Evolutionary conservation across 148 eudicot genomes (phyloP).

Genomic region (Tetragonia tetragonoides): DNA sequence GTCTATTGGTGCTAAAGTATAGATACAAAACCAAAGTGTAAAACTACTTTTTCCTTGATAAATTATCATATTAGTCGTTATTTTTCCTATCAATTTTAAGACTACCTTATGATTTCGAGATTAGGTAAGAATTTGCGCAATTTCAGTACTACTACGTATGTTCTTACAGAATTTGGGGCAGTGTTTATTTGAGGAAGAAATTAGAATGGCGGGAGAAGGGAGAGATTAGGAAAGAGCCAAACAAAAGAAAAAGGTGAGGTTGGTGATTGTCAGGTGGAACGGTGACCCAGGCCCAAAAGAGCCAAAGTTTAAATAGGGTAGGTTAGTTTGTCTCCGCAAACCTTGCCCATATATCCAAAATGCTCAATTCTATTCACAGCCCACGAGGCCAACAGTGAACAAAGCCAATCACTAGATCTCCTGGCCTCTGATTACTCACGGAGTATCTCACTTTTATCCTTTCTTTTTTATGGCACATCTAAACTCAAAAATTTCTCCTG

Average conservation of each 20-base stretch:
- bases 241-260: neutral
- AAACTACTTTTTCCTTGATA: no score
- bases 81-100: no score
- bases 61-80: no score
- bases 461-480: neutral
- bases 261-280: constrained; percentile 9
- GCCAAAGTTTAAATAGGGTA: neutral
- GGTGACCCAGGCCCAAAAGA: constrained; percentile 17
- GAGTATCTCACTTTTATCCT: neutral
- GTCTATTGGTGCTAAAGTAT: no score
- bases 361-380: neutral
- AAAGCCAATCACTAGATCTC: constrained; percentile 11
- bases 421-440: neutral
- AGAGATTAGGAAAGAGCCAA: neutral
- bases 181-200: no score
- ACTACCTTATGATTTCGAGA: no score
- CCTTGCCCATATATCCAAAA: constrained; percentile 15
- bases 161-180: no score
- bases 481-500: no score
- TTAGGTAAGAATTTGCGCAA: no score
- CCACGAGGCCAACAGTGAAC: neutral
- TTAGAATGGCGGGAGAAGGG: no score
- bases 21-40: no score
- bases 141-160: no score
- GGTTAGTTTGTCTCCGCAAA: neutral